Evolutionary conservation across 208 protist genomes (phyloP).

Genomic region (Plasmodiophora brassicae): DNA sequence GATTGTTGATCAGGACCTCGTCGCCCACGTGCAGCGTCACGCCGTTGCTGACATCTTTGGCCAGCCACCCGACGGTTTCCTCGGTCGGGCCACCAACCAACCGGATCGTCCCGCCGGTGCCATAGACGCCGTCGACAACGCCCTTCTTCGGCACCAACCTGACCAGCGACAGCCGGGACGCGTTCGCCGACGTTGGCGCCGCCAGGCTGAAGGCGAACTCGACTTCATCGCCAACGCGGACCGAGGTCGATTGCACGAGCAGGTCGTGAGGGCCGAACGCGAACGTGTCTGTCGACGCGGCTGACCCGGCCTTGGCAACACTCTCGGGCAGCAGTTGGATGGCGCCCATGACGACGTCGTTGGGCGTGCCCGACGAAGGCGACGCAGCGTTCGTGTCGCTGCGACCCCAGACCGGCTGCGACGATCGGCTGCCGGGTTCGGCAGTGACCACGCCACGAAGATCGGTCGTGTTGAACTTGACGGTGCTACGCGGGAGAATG

Average conservation of each 20-base stretch:
- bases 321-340: neutral
- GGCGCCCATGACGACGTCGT: neutral
- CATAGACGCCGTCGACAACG: neutral
- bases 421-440: neutral
- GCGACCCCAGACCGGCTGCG: neutral
- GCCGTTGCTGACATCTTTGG: neutral
- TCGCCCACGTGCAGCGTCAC: neutral
- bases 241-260: neutral
- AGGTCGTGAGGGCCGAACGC: neutral
- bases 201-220: conserved; percentile 13
- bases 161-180: neutral
- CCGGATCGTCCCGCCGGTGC: neutral
- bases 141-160: conserved; percentile 10
- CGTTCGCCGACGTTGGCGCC: neutral
- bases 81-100: no score
- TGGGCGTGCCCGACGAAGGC: neutral
- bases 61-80: neutral
- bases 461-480: neutral
- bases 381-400: neutral
- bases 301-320: neutral
- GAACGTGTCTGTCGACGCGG: neutral
- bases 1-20: conserved; percentile 11
- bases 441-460: neutral
- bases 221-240: neutral
- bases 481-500: neutral